These are phyloP conservation scores for Fraxinus floribunda DNA, from an alignment of 305 asterid species.

Conservation along the genomic window DNA sequence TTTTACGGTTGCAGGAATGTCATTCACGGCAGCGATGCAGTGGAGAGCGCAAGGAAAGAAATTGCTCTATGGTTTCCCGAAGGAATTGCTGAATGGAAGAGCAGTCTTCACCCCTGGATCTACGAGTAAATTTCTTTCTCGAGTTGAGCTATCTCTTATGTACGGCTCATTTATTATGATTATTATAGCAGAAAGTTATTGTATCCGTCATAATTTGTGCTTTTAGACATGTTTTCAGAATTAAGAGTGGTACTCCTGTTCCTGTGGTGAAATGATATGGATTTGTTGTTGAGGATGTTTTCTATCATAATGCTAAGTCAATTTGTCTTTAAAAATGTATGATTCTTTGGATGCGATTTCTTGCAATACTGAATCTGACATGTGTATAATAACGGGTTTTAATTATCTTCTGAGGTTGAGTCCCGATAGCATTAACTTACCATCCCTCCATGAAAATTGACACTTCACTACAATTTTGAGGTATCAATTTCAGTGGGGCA, in stretches of 20 bases:
- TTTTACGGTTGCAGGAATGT: constrained; percentile 55
- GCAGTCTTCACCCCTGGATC: constrained; percentile 82
- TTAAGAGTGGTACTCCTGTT: background rate
- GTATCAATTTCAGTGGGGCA: background rate
- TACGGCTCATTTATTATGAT: background rate
- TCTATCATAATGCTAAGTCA: background rate
- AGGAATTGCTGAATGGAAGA: constrained; percentile 79
- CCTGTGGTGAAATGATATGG: background rate
- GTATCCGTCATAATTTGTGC: no score
- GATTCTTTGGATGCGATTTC: background rate
- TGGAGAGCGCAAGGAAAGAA: constrained; percentile 86
- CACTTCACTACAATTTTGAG: background rate
- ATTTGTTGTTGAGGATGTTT: background rate
- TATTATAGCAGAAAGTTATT: background rate
- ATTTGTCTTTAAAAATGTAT: background rate
- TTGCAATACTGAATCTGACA: background rate
- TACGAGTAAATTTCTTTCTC: constrained; percentile 42
- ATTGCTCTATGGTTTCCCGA: constrained; percentile 96
- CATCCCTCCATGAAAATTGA: background rate
- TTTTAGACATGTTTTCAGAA: background rate
- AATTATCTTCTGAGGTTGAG: background rate
- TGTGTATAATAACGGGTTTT: background rate
- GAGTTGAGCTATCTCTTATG: background rate
- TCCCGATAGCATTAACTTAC: background rate
- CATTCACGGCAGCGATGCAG: constrained; percentile 89